phyloP scores from a whole-genome alignment of 164 flowering plant species.

The Vitis riparia region DNA sequence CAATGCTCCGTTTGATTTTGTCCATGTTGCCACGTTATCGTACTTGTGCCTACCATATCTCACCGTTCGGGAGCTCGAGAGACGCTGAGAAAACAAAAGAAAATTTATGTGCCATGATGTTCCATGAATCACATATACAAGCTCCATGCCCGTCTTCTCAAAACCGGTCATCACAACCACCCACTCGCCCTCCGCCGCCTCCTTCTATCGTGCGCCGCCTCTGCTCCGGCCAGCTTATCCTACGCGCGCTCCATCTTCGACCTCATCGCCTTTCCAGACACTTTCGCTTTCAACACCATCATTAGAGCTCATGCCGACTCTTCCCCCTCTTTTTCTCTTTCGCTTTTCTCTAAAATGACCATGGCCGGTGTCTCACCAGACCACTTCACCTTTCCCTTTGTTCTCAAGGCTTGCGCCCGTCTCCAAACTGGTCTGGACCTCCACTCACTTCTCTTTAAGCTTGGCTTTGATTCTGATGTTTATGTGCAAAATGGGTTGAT shows the following conservation, averaged over 20 bases:
- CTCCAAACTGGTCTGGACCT: slow-evolving; percentile 26
- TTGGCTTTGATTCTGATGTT: slow-evolving; percentile 31
- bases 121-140: slow-evolving; percentile 26
- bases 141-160: slow-evolving; percentile 25
- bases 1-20: no score
- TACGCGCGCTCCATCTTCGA: slow-evolving; percentile 26
- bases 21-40: no score
- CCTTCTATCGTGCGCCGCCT: slow-evolving; percentile 18
- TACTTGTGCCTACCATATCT: no score
- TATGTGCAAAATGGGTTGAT: slow-evolving; percentile 40
- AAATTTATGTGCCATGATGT: neutral
- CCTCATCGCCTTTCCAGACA: slow-evolving; percentile 22
- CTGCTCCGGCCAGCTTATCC: slow-evolving; percentile 18
- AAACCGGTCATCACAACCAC: slow-evolving; percentile 14
- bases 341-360: slow-evolving; percentile 24
- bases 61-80: no score
- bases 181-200: slow-evolving; percentile 16
- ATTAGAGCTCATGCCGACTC: slow-evolving; percentile 24
- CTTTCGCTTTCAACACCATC: slow-evolving; percentile 30
- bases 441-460: slow-evolving; percentile 30
- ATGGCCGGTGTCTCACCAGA: slow-evolving; percentile 14
- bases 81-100: no score
- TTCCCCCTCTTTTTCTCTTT: slow-evolving; percentile 21
- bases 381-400: slow-evolving; percentile 43
- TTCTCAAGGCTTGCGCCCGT: slow-evolving; percentile 41